Percentiles rank a stretch among this genome's conserved stretches.
phyloP scores from a whole-genome alignment of 768 basidiomycete species.

The Phanerochaete sordida region DNA sequence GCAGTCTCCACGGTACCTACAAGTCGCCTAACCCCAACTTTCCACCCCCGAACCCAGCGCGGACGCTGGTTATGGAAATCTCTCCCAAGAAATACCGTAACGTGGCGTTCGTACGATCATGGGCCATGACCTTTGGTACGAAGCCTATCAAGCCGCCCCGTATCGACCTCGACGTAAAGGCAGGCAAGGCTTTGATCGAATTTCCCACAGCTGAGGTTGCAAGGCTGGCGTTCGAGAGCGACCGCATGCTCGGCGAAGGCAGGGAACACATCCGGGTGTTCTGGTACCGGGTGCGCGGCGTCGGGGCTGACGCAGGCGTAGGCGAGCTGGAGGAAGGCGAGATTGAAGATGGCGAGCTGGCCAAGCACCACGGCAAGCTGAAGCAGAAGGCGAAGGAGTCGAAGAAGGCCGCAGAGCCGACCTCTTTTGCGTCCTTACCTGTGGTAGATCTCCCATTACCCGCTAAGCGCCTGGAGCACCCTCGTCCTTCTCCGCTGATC shows the following conservation, averaged over 20 bases:
- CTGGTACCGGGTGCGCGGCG: conserved; percentile 17
- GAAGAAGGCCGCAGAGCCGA: conserved; percentile 15
- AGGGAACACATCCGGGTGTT: conserved; percentile 26
- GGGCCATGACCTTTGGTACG: conserved; percentile 18
- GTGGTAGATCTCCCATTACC: too few species aligned
- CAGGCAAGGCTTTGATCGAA: conserved; percentile 25
- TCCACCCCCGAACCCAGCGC: conserved; percentile 9
- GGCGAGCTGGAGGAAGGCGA: conserved; percentile 26
- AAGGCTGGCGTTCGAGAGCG: conserved; percentile 18
- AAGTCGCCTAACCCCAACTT: not conserved
- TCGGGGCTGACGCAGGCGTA: not conserved
- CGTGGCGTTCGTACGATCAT: conserved; percentile 16
- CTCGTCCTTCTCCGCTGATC: not conserved
- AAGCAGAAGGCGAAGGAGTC: conserved; percentile 12
- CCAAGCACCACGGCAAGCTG: not conserved
- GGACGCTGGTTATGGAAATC: conserved; percentile 23
- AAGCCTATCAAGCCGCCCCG: conserved; percentile 1
- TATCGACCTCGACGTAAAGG: conserved; percentile 16
- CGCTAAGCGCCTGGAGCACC: too few species aligned
- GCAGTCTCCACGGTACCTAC: conserved; percentile 7
- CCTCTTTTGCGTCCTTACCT: not conserved
- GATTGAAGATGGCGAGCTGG: conserved; percentile 22
- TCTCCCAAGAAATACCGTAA: conserved; percentile 24
- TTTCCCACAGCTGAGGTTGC: conserved; percentile 15
- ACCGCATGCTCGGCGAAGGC: conserved; percentile 19